Percentiles rank a stretch among this genome's conserved stretches.
These are phyloP conservation scores for Medicago lupulina DNA, from an alignment of 306 rosid genomes.

Conservation along the genomic window DNA sequence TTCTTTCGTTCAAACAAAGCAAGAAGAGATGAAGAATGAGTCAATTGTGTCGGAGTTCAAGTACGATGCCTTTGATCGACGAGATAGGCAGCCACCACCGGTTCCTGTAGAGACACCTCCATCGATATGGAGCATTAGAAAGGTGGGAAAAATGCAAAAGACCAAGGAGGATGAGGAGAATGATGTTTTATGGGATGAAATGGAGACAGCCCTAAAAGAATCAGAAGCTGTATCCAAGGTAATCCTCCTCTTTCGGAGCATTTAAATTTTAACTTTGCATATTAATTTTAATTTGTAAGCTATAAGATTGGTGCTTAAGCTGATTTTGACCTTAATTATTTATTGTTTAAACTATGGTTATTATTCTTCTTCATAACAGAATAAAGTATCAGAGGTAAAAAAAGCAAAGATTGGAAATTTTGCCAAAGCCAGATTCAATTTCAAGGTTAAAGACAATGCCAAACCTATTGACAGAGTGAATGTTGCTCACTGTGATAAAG, in stretches of 20 bases:
- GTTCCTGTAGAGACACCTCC: background rate
- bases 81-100: background rate
- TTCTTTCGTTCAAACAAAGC: background rate
- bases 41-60: background rate
- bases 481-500: background rate
- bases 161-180: background rate
- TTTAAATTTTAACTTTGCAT: background rate
- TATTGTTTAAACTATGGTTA: background rate
- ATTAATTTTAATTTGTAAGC: background rate
- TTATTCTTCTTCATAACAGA: too few species aligned
- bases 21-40: background rate
- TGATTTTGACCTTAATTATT: background rate
- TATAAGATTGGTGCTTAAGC: background rate
- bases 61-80: background rate
- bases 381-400: too few species aligned
- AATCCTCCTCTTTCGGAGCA: background rate
- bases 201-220: background rate
- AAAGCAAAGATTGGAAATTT: too few species aligned
- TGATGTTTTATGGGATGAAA: background rate
- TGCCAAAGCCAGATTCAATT: background rate
- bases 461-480: background rate
- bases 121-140: background rate
- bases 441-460: background rate
- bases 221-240: background rate
- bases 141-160: background rate